These are phyloP conservation scores for Trypanosoma lewisi DNA, from an alignment of 208 protist species.

Conservation along the genomic window DNA sequence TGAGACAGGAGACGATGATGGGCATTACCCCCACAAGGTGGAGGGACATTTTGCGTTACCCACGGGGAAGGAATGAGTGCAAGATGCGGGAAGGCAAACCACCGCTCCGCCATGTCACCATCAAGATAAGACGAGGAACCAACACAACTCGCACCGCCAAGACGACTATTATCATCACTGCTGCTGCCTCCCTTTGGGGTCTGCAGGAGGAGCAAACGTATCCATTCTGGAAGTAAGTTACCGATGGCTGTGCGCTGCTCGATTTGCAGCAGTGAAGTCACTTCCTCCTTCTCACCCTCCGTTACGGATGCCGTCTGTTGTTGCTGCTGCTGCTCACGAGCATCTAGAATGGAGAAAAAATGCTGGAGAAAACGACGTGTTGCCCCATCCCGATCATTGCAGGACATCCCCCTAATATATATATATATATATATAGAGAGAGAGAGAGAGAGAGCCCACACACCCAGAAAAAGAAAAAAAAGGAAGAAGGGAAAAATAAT, in stretches of 20 bases:
- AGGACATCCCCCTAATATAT: background rate
- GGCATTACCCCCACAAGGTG: background rate
- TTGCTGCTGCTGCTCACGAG: background rate
- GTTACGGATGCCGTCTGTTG: background rate
- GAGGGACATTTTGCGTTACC: background rate
- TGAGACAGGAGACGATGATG: slow-evolving; percentile 9
- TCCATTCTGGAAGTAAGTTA: slow-evolving; percentile 20
- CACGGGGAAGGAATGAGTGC: slow-evolving; percentile 23
- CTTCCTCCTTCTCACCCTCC: background rate
- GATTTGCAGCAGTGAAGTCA: background rate
- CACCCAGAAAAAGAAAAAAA: slow-evolving; percentile 8
- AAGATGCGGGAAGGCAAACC: slow-evolving; percentile 30
- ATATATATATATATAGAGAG: background rate
- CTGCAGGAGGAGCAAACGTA: slow-evolving; percentile 12
- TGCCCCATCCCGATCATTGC: background rate
- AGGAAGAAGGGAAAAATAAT: slow-evolving; percentile 2
- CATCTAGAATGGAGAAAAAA: slow-evolving; percentile 24
- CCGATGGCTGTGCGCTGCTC: slow-evolving; percentile 17
- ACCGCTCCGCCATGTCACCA: slow-evolving; percentile 18
- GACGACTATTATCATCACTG: background rate
- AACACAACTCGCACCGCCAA: background rate
- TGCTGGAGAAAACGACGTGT: slow-evolving; percentile 18
- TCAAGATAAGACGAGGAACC: slow-evolving; percentile 18
- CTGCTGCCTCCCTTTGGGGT: background rate
- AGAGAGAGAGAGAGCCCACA: background rate